Conservation (phyloP, 192 early-diverging fungal species). For the Umbelopsis ramanniana region DNA sequence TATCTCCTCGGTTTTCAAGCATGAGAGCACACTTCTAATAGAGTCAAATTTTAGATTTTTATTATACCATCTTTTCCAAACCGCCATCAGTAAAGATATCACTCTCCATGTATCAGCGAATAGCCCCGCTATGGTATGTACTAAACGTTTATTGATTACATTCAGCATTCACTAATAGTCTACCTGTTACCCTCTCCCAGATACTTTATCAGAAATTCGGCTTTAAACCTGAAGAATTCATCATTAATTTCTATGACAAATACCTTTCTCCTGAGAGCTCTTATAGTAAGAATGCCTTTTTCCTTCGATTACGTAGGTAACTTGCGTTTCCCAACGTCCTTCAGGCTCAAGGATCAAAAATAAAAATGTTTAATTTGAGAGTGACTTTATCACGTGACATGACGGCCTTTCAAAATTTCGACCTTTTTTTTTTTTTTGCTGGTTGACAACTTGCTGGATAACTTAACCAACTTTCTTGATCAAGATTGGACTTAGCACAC, state of each 20-base stretch:
- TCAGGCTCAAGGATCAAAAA: no score
- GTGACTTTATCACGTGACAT: neutral
- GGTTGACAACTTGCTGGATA: neutral
- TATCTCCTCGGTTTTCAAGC: neutral
- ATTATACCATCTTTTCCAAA: conserved; percentile 82
- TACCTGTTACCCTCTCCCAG: conserved; percentile 30
- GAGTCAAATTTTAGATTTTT: conserved; percentile 27
- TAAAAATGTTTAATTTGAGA: neutral
- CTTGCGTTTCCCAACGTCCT: neutral
- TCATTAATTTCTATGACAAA: conserved; percentile 89
- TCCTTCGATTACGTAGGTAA: conserved; percentile 77
- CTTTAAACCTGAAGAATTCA: conserved; percentile 93
- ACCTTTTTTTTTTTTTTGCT: conserved; percentile 9
- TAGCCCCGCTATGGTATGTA: conserved; percentile 83
- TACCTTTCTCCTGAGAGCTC: conserved; percentile 76
- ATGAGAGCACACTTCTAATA: neutral
- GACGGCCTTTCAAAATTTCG: neutral
- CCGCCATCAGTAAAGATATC: conserved; percentile 74
- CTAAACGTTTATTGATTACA: neutral
- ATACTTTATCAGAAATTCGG: conserved; percentile 91
- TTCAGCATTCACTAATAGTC: neutral
- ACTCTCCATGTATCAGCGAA: conserved; percentile 93
- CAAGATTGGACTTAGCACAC: neutral
- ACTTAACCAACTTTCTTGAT: neutral
- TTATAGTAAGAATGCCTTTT: conserved; percentile 87